Conservation (phyloP, 805 yeast genomes). For the Teunomyces atbi region DNA sequence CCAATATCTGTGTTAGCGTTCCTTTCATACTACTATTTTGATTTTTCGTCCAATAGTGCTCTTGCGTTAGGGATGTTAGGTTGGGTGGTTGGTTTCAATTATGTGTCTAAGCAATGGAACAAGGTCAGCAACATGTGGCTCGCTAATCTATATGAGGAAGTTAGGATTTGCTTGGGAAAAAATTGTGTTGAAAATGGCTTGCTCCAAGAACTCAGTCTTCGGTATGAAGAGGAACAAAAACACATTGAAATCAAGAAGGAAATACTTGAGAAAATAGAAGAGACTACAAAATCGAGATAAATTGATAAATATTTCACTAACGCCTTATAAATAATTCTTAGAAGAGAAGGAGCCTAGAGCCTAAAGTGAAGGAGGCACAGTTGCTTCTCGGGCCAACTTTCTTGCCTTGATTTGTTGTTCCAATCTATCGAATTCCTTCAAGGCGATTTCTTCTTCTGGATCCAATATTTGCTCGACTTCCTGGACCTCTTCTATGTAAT, state of each 20-base stretch:
- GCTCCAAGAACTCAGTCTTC: slow-evolving; percentile 28
- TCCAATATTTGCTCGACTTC: slow-evolving; percentile 87
- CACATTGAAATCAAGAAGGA: slow-evolving; percentile 3
- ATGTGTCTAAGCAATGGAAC: slow-evolving; percentile 39
- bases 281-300: neutral
- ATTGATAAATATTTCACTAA: slow-evolving; percentile 2
- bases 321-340: neutral
- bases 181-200: slow-evolving; percentile 40
- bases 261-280: neutral
- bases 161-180: slow-evolving; percentile 30
- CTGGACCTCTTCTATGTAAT: slow-evolving; percentile 92
- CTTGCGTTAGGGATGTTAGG: slow-evolving; percentile 37
- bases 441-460: slow-evolving; percentile 69
- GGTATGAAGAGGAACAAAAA: slow-evolving; percentile 20
- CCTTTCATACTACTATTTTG: slow-evolving; percentile 33
- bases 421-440: slow-evolving; percentile 80
- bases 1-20: slow-evolving; percentile 34
- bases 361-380: slow-evolving; percentile 25
- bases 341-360: no score
- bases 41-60: slow-evolving; percentile 29
- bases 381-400: slow-evolving; percentile 11
- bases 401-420: slow-evolving; percentile 47
- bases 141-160: slow-evolving; percentile 30
- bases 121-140: slow-evolving; percentile 28
- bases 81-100: slow-evolving; percentile 40